Conservation (phyloP, 768 basidiomycete genomes). For the Russula emetica region DNA sequence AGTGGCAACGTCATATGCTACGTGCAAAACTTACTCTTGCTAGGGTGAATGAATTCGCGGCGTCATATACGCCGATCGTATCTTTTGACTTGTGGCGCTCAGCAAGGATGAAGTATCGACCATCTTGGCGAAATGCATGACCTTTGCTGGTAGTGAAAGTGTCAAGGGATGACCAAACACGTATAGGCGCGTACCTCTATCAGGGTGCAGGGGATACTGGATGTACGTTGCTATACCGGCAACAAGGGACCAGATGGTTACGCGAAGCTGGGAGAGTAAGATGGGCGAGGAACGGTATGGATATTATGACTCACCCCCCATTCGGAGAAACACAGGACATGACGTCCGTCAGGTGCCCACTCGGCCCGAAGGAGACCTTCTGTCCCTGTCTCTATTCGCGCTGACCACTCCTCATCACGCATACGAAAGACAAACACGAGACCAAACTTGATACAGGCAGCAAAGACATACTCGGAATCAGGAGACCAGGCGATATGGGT, state of each 20-base stretch:
- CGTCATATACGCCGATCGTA: conserved; percentile 80
- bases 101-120: conserved; percentile 78
- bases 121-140: conserved; percentile 74
- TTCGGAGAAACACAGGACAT: conserved; percentile 84
- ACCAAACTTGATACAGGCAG: conserved; percentile 67
- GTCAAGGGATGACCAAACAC: not conserved
- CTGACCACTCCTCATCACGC: conserved; percentile 72
- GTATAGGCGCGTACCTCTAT: conserved; percentile 52
- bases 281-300: not conserved
- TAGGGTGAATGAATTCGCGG: conserved; percentile 61
- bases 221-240: conserved; percentile 76
- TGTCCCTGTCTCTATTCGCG: conserved; percentile 71
- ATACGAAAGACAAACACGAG: conserved; percentile 75
- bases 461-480: conserved; percentile 83
- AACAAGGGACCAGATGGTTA: conserved; percentile 81
- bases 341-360: conserved; percentile 85
- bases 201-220: conserved; percentile 78
- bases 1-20: not conserved
- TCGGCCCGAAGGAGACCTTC: conserved; percentile 86
- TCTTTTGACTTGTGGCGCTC: conserved; percentile 91
- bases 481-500: conserved; percentile 81
- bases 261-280: conserved; percentile 54
- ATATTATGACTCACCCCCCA: conserved; percentile 69
- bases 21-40: conserved; percentile 52
- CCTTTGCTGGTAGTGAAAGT: conserved; percentile 40